Conservation (phyloP, 805 yeast genomes). For the Tetrapisispora pingtungensis region DNA sequence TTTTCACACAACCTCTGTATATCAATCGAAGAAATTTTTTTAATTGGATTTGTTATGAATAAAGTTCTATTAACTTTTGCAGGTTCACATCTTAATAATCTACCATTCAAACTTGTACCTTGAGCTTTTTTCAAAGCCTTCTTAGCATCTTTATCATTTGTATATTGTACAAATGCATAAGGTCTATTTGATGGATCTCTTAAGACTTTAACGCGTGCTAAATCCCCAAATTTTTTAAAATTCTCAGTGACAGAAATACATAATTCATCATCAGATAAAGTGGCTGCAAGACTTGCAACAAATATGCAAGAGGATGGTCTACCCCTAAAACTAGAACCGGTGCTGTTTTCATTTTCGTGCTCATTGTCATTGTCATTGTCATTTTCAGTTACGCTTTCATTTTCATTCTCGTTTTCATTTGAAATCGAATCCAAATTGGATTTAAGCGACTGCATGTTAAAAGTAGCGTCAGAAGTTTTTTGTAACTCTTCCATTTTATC, state of each 20-base stretch:
- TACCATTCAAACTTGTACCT: conserved; percentile 56
- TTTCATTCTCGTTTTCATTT: neutral
- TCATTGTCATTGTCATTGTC: neutral
- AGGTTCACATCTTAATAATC: conserved; percentile 76
- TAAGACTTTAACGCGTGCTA: conserved; percentile 68
- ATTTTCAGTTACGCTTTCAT: neutral
- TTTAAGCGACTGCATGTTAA: neutral
- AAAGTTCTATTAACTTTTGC: conserved; percentile 88
- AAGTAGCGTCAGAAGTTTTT: neutral
- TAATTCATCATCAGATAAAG: conserved; percentile 58
- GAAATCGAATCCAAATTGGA: neutral
- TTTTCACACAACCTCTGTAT: conserved; percentile 34
- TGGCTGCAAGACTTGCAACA: conserved; percentile 71
- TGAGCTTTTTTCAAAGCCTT: conserved; percentile 61
- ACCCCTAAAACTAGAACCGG: conserved; percentile 41
- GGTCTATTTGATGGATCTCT: conserved; percentile 78
- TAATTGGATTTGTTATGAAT: conserved; percentile 35
- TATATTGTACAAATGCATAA: conserved; percentile 85
- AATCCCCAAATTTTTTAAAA: conserved; percentile 61
- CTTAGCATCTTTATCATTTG: conserved; percentile 58
- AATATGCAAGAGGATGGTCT: conserved; percentile 82
- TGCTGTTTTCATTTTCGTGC: conserved; percentile 23
- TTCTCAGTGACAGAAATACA: conserved; percentile 58
- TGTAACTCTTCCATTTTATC: neutral
- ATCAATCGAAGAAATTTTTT: conserved; percentile 21